Base-by-base conservation (phyloP, 2,329 filamentous ascomycete species). In the Passalora sequoiae region DNA sequence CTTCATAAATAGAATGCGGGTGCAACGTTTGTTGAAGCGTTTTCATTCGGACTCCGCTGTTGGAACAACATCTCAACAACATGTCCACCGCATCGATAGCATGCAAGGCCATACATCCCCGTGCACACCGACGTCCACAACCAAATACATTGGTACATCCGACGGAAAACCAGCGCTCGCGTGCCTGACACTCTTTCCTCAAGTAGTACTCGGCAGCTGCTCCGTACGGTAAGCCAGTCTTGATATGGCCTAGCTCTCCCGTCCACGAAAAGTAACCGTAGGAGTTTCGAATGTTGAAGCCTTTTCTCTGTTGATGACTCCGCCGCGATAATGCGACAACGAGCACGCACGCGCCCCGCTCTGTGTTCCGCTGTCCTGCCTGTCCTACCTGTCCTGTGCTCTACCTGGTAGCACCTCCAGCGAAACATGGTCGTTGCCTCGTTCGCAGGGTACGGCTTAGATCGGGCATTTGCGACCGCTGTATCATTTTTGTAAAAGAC, bases 361-460 rank as follows among this genome's bases (percentile, higher is more conserved):
- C 31, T 3, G 15, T 19, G 31, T 12, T 6, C 17, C 30, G 15
- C 7, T 32, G 15, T 24, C 32, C 32, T 36, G 32, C 17, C 31
- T 25, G 25, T 22, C 17, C 21, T 6, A 27, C 6, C 8, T 36
- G 24, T 22, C 16, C 16, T 37, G 20, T 12, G 16, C 17, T 9
- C 9, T n/a, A 20, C 30, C 31, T 24, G n/a, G n/a, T n/a, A n/a
- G n/a, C n/a, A n/a, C n/a, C n/a, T n/a, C n/a, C n/a, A n/a, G n/a
- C n/a, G n/a, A n/a, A n/a, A n/a, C n/a, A n/a, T n/a, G n/a, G n/a
- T n/a, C n/a, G n/a, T n/a, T n/a, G n/a, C 29, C 12, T 4, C 40
- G 16, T 16, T 8, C 19, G 32, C 40, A 43, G 32, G 40, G 40
- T 37, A 43, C 32, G 40, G 40, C 15, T 20, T 10, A 21, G 16